Base-by-base conservation (phyloP, 208 protist genomes). In the Leptomonas seymouri region DNA sequence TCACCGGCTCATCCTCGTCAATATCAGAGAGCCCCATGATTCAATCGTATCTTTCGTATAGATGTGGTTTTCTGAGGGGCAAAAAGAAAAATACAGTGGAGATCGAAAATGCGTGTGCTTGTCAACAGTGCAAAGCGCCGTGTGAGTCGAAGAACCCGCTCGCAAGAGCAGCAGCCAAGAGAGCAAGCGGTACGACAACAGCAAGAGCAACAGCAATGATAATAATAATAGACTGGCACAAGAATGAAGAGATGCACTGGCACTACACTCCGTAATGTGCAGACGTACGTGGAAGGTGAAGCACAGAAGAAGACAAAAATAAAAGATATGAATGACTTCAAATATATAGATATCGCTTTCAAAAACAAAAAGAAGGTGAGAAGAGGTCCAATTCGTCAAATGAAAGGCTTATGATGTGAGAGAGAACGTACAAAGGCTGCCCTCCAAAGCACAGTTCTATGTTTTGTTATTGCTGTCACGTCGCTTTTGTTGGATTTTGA, bases 11-110 rank as follows among this genome's bases (percentile, higher is more conserved):
- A 53, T 84, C 86, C 65, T 92, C 86, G 49, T 93, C 87, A 62
- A 95, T 90, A 64, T 96, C 89, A 8, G 84, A 88, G 34, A 96
- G 78, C 23, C 88, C 82, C 86, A 96, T 93, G 34, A 27, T 36
- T 63, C 4, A 57, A 39, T 42, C 1, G 8, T 60, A 28, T 60
- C 23, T 25, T 54, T 27, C 21, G 15, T 54, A 12, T 30, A 30
- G 21, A 7, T 54, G 6, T 54, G 7, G 6, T 21, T 54, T 54
- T 11, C 34, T 39, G 34, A 21, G 3, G 44, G 11, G 18, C 11
- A 39, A 39, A 9, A 39, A 3, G 34, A 3, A 9, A 39, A 39
- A 39, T 39, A 9, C 7, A 39, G 34, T 9, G 34, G 34, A 39
- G 34, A 3, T 9, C 9, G 34, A 9, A 3, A 9, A 39, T 3